Evolutionary conservation across 148 eudicot species (phyloP).

Genomic region (Fagopyrum tataricum): DNA sequence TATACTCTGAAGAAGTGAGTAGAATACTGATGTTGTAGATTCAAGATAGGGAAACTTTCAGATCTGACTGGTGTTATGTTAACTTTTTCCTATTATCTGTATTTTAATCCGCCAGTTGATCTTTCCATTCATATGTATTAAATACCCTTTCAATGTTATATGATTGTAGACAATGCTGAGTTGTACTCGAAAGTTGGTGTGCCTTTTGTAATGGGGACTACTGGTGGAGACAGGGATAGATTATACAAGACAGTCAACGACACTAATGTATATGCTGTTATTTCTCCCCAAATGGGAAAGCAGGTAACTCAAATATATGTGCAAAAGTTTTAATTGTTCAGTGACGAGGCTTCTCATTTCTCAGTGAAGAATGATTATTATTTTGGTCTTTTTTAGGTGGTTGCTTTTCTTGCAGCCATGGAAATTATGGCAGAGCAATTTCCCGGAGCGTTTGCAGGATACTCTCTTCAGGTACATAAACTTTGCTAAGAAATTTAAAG

Average conservation of each 20-base stretch:
- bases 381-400: slow-evolving; percentile 47
- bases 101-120: background rate
- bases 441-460: slow-evolving; percentile 93
- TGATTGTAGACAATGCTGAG: slow-evolving; percentile 67
- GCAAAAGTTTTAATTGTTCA: background rate
- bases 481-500: background rate
- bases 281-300: slow-evolving; percentile 98
- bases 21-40: background rate
- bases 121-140: background rate
- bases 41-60: background rate
- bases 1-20: background rate
- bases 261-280: slow-evolving; percentile 73
- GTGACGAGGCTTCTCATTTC: slow-evolving; percentile 1
- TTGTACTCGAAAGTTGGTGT: slow-evolving; percentile 85
- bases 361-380: slow-evolving; percentile 13
- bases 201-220: slow-evolving; percentile 98
- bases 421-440: slow-evolving; percentile 89
- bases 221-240: slow-evolving; percentile 91
- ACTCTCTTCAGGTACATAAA: slow-evolving; percentile 51
- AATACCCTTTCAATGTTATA: background rate
- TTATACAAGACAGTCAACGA: slow-evolving; percentile 67
- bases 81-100: too few relatives aligned
- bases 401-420: slow-evolving; percentile 96
- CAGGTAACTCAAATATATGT: slow-evolving; percentile 37
- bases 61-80: too few relatives aligned